Base-by-base conservation (phyloP, 768 basidiomycete genomes). In the Tylopilus sp. region DNA sequence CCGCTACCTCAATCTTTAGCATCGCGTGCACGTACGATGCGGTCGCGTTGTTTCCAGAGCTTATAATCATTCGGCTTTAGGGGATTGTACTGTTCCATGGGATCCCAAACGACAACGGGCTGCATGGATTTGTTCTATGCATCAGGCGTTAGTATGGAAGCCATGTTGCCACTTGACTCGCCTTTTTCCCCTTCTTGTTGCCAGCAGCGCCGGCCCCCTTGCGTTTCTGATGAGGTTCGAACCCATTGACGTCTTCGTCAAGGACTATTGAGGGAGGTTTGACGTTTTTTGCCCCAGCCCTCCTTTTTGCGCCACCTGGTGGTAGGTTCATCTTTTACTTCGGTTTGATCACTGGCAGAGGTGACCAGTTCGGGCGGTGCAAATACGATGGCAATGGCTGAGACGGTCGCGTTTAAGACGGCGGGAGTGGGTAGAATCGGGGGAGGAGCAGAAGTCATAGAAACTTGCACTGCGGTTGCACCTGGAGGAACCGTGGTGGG, bases 221-320 rank as follows among this genome's bases (percentile, higher is more conserved):
- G 54, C 77, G 75, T 56, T 78, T 82, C 48, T 79, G 81, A 11
- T 76, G 73, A 12, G 77, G 61, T 60, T 82, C 86, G 69, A 86
- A 94, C 1, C 91, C 91, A 51, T 93, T 93, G 56, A 93, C 75
- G 55, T 93, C 89, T 53, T 93, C 91, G 53, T 93, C 91, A 9
- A 94, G 79, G 20, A 92, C 76, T 88, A 94, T 92, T 1, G 88
- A 88, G 3, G 91, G 91, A 15, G 91, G 91, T 60, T 91, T 91
- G 63, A 92, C 84, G n/a, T 65, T 91, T 91, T 71, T 86, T 88
- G 39, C 87, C 87, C 91, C 91, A 91, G 57, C 84, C 83, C 56
- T 83, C 80, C 44, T 69, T 62, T 57, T 75, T 67, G 17, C 76
- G 70, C 57, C 75, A 70, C 17, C 71, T 44, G 3, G 70, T 50